phyloP scores from a whole-genome alignment of 108 stramenopile species.

The Pseudonitzschia multistriata region DNA sequence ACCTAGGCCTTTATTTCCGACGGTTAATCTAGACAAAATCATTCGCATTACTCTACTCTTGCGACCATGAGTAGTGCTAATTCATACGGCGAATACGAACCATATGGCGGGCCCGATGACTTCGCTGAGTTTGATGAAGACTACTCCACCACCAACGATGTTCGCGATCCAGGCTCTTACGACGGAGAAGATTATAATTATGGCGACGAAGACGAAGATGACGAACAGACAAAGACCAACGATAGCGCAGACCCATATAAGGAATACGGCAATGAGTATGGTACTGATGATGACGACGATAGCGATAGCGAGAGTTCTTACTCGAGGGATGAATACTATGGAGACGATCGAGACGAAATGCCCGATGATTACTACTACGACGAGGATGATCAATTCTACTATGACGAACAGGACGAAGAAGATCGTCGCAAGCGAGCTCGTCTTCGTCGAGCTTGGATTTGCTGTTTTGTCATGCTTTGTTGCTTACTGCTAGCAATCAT shows the following conservation, averaged over 20 bases:
- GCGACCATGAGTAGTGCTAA: neutral
- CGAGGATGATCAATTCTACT: slow-evolving; percentile 22
- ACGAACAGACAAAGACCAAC: neutral
- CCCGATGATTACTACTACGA: slow-evolving; percentile 24
- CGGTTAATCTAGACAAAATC: too few species aligned
- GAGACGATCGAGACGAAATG: slow-evolving; percentile 11
- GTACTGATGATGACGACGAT: neutral
- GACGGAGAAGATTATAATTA: neutral
- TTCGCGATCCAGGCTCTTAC: neutral
- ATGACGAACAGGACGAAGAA: slow-evolving; percentile 38
- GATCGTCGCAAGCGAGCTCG: slow-evolving; percentile 24
- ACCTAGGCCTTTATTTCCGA: too few species aligned
- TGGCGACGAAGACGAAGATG: neutral
- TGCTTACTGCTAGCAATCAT: slow-evolving; percentile 31
- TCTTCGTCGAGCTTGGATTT: slow-evolving; percentile 34
- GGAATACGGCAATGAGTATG: slow-evolving; percentile 2
- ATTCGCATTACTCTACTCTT: too few species aligned
- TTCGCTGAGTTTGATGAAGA: neutral
- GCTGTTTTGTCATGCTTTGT: slow-evolving; percentile 33
- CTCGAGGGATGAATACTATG: neutral
- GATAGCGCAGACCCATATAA: neutral
- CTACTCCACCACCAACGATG: neutral
- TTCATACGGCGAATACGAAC: neutral
- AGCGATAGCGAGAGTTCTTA: neutral
- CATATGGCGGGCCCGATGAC: slow-evolving; percentile 1